Evolutionary conservation across 768 basidiomycete species (phyloP).

Genomic region (Cystobasidium onofrii): DNA sequence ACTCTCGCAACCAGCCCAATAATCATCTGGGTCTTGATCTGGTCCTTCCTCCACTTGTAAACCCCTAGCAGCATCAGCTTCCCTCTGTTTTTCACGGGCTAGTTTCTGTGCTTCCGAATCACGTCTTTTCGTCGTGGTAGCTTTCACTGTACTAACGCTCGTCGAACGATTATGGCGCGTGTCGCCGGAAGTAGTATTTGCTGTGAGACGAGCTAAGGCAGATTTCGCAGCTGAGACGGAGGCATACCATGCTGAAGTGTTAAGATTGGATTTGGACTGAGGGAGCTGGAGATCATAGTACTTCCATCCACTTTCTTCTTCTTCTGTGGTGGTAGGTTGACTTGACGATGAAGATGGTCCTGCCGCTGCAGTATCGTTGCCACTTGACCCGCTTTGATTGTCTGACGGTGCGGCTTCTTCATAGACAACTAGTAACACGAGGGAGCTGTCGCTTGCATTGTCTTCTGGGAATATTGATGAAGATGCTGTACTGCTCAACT

Average conservation of each 20-base stretch:
- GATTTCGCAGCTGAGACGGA: not conserved
- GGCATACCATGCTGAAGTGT: not conserved
- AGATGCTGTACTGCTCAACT: not conserved
- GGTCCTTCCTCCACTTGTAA: conserved; percentile 1
- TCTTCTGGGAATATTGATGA: not conserved
- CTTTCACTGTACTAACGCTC: not conserved
- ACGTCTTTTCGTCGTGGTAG: not conserved
- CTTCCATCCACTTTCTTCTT: conserved; percentile 11
- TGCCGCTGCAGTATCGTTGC: not conserved
- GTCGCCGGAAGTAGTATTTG: conserved; percentile 1
- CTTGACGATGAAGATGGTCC: not conserved
- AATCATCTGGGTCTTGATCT: conserved; percentile 16
- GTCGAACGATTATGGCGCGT: not conserved
- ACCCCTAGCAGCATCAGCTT: not conserved
- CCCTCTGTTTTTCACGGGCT: not conserved
- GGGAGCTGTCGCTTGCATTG: not conserved
- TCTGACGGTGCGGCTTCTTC: not conserved
- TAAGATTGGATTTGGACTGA: not conserved
- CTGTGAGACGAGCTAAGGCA: not conserved
- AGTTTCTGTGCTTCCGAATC: not conserved
- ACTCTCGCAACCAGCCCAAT: conserved; percentile 7
- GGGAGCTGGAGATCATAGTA: conserved; percentile 20
- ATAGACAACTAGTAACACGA: not conserved
- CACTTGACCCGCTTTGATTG: not conserved
- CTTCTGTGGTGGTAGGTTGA: not conserved